Percentiles rank a stretch among this genome's conserved stretches.
Evolutionary conservation across 2,329 filamentous ascomycete species (phyloP).

Genomic region (Sarocladium oryzae): DNA sequence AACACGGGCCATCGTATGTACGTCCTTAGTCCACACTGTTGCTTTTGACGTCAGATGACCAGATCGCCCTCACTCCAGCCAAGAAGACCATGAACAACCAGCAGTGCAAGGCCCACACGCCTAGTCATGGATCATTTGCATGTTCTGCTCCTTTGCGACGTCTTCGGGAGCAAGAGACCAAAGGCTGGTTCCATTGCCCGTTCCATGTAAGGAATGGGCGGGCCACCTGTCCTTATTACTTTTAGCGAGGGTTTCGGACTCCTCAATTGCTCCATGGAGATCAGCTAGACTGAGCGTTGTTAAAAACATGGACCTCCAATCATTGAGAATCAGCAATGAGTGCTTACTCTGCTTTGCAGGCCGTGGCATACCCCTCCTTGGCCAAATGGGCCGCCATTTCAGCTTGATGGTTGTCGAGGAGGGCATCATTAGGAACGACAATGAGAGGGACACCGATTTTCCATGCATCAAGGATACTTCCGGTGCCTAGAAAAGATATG

Average conservation of each 20-base stretch:
- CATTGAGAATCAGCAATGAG: not conserved
- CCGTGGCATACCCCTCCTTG: slow-evolving; percentile 68
- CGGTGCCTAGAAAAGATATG: slow-evolving; percentile 63
- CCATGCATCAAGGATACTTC: slow-evolving; percentile 79
- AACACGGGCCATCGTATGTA: not conserved
- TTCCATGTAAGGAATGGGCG: slow-evolving; percentile 19
- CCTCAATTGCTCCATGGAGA: slow-evolving; percentile 30
- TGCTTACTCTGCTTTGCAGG: slow-evolving; percentile 60
- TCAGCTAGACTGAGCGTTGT: slow-evolving; percentile 19
- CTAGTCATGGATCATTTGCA: slow-evolving; percentile 33
- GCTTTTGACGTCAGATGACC: not conserved
- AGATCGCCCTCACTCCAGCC: not conserved
- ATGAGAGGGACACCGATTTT: slow-evolving; percentile 70
- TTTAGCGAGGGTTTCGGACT: slow-evolving; percentile 28
- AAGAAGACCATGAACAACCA: not conserved
- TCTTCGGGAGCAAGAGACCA: slow-evolving; percentile 29
- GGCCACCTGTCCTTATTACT: slow-evolving; percentile 30
- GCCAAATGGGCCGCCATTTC: slow-evolving; percentile 77
- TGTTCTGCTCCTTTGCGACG: slow-evolving; percentile 27
- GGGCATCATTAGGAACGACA: slow-evolving; percentile 75
- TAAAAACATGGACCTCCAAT: not conserved
- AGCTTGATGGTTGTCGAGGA: slow-evolving; percentile 86
- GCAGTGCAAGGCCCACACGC: not conserved
- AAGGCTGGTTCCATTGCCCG: slow-evolving; percentile 19
- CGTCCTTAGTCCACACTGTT: not conserved